Conservation (phyloP, 2,329 filamentous ascomycete species). For the Beauveria bassiana region DNA sequence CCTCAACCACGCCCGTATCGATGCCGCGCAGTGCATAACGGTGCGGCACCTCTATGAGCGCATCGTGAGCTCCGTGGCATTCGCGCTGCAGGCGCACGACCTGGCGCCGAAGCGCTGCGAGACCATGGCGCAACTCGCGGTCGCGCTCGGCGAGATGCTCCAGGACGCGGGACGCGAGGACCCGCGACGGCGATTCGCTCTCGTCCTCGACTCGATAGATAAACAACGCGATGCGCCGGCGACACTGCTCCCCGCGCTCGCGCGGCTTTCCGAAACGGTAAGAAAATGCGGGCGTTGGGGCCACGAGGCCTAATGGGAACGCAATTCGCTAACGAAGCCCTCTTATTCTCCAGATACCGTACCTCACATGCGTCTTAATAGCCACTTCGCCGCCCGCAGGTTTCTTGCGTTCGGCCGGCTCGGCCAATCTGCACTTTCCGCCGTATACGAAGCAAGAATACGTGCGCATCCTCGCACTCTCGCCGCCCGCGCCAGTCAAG, state of each 20-base stretch:
- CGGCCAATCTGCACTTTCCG: slow-evolving; percentile 74
- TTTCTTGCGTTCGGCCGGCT: slow-evolving; percentile 60
- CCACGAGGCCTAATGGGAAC: too few species aligned
- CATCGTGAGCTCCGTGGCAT: slow-evolving; percentile 51
- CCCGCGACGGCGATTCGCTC: slow-evolving; percentile 54
- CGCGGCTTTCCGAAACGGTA: slow-evolving; percentile 72
- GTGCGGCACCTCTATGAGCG: slow-evolving; percentile 70
- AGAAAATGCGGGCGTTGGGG: slow-evolving; percentile 11
- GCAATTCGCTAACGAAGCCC: neutral
- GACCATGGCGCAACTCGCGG: slow-evolving; percentile 67
- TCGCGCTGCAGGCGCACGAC: slow-evolving; percentile 40
- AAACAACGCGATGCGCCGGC: slow-evolving; percentile 70
- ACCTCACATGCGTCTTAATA: slow-evolving; percentile 69
- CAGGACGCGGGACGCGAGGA: slow-evolving; percentile 31
- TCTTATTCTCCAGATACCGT: slow-evolving; percentile 55
- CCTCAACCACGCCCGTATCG: slow-evolving; percentile 53
- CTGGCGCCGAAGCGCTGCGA: slow-evolving; percentile 59
- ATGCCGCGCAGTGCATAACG: slow-evolving; percentile 70
- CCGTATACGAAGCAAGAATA: slow-evolving; percentile 77
- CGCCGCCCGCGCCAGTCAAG: slow-evolving; percentile 34
- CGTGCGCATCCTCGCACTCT: slow-evolving; percentile 63
- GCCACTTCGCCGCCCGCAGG: slow-evolving; percentile 63
- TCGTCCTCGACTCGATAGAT: slow-evolving; percentile 86
- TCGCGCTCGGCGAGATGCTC: slow-evolving; percentile 62
- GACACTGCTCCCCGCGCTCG: slow-evolving; percentile 73